These are phyloP conservation scores for Psilocybe azurescens DNA, from an alignment of 768 basidiomycete species.

Conservation along the genomic window DNA sequence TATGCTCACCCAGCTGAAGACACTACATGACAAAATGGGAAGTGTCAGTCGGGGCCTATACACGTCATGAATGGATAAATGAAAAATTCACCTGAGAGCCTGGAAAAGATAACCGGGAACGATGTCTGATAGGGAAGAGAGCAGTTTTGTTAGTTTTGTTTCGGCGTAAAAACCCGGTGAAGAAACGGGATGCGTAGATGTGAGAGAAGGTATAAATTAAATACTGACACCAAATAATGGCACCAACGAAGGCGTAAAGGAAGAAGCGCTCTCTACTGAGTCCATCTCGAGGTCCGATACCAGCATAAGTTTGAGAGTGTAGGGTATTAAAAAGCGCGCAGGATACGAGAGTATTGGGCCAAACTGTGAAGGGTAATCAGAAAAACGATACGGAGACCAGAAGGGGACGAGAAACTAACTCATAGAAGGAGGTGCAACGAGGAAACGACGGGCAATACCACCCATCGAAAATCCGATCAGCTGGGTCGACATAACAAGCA, in stretches of 20 bases:
- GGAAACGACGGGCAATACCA: constrained; percentile 65
- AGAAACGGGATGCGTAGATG: not conserved
- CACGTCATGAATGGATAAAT: not conserved
- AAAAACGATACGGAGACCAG: not conserved
- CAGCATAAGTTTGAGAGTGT: constrained; percentile 63
- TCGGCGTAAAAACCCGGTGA: not conserved
- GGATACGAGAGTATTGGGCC: constrained; percentile 74
- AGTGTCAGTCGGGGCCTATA: constrained; percentile 2
- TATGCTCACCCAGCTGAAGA: constrained; percentile 52
- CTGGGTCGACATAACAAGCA: constrained; percentile 75
- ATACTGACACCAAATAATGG: constrained; percentile 50
- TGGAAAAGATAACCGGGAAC: constrained; percentile 69
- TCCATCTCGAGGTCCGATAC: constrained; percentile 57
- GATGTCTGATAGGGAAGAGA: constrained; percentile 42
- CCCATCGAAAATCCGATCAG: constrained; percentile 64
- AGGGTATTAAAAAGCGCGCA: constrained; percentile 80
- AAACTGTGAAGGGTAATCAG: constrained; percentile 46
- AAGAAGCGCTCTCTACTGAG: constrained; percentile 67
- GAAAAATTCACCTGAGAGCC: constrained; percentile 49
- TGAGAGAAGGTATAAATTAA: not conserved
- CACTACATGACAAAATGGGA: constrained; percentile 29
- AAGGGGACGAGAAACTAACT: constrained; percentile 39
- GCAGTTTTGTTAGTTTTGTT: not conserved
- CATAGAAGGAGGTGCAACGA: constrained; percentile 70
- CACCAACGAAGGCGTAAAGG: constrained; percentile 52